A percentile compares a stretch with the other conserved stretches of the same genome.
Conservation (phyloP, 1,139 yeast genomes). For the Blastobotrys aristatus region DNA sequence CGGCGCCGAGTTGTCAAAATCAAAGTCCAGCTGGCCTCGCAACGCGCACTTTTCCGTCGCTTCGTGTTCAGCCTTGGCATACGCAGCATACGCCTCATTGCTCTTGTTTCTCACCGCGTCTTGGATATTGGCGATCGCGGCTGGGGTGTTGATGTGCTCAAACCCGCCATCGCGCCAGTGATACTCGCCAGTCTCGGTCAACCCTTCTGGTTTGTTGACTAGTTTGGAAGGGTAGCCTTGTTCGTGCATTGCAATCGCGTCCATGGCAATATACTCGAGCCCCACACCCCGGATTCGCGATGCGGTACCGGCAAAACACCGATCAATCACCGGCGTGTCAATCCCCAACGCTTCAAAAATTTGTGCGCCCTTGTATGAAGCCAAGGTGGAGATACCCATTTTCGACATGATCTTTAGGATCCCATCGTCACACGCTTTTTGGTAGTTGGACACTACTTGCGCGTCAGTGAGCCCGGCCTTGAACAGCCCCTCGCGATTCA, state of each 20-base stretch:
- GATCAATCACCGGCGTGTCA: constrained; percentile 90
- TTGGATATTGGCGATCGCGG: constrained; percentile 90
- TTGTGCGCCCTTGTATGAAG: constrained; percentile 97
- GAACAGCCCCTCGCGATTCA: constrained; percentile 76
- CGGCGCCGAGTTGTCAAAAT: constrained; percentile 60
- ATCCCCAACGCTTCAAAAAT: constrained; percentile 96
- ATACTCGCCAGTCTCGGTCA: constrained; percentile 95
- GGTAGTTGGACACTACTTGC: constrained; percentile 67
- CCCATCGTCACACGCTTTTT: constrained; percentile 81
- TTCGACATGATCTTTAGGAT: constrained; percentile 95
- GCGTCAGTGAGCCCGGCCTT: constrained; percentile 52
- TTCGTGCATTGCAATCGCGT: constrained; percentile 89
- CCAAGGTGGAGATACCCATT: constrained; percentile 98
- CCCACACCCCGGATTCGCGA: constrained; percentile 95
- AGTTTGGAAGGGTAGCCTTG: constrained; percentile 81
- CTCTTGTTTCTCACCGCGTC: constrained; percentile 97
- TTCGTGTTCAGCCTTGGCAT: constrained; percentile 83
- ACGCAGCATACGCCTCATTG: constrained; percentile 86
- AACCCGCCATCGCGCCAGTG: constrained; percentile 99
- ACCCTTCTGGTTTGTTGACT: constrained; percentile 63
- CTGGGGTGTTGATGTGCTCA: constrained; percentile 89
- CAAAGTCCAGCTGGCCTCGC: constrained; percentile 90
- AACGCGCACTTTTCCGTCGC: constrained; percentile 90
- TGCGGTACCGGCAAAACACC: constrained; percentile 96
- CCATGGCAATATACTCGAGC: constrained; percentile 93